phyloP scores from a whole-genome alignment of 768 basidiomycete species.

The Panus rudis region DNA sequence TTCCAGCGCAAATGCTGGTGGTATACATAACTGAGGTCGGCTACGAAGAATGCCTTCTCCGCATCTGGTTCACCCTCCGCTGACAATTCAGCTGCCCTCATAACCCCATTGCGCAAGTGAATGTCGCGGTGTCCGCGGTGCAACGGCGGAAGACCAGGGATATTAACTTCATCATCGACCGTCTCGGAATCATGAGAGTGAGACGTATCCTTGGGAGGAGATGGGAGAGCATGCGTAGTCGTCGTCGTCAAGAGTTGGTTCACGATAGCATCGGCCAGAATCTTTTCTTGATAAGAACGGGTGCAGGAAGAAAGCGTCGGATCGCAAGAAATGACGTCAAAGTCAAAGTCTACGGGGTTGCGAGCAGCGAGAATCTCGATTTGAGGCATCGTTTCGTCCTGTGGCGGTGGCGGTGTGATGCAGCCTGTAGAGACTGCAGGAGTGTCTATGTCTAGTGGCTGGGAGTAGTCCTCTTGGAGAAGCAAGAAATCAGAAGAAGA shows the following conservation, averaged over 20 bases:
- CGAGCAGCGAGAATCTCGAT: conserved; percentile 41
- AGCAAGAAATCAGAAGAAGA: no score
- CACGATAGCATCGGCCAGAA: conserved; percentile 15
- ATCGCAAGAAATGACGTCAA: conserved; percentile 20
- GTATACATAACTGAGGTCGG: conserved; percentile 85
- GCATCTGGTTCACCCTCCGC: conserved; percentile 58
- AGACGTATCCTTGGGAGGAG: conserved; percentile 3
- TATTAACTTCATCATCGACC: conserved; percentile 26
- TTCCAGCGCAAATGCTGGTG: conserved; percentile 81
- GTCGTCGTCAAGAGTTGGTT: conserved; percentile 15
- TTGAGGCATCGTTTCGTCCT: conserved; percentile 43
- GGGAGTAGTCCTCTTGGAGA: no score
- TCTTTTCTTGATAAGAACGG: conserved; percentile 12
- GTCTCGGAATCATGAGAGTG: conserved; percentile 6
- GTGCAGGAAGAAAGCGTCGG: conserved; percentile 16
- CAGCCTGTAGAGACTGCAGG: no score
- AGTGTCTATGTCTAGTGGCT: no score
- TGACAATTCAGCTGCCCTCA: conserved; percentile 48
- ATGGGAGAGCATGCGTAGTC: conserved; percentile 2
- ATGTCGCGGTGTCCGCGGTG: conserved; percentile 62
- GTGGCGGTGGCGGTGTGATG: no score
- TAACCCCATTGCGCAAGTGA: conserved; percentile 72
- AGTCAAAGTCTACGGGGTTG: conserved; percentile 24
- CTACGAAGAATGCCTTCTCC: conserved; percentile 95
- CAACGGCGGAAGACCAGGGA: conserved; percentile 62